phyloP scores from a whole-genome alignment of 768 basidiomycete genomes.

The Boletales sp. region DNA sequence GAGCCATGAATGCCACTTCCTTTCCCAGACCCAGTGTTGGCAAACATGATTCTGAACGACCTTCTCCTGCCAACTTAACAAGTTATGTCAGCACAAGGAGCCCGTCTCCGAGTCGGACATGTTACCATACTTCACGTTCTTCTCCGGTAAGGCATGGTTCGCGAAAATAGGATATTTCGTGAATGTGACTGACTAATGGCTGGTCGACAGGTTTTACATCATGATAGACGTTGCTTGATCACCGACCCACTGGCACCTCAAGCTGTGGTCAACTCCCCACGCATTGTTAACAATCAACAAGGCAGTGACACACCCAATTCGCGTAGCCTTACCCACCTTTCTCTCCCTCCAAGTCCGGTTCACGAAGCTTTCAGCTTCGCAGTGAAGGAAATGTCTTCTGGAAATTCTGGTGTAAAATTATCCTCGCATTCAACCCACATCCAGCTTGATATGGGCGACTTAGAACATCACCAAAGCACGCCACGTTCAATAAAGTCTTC shows the following conservation, averaged over 20 bases:
- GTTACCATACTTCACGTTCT: no score
- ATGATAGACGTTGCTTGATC: constrained; percentile 9
- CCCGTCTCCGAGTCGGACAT: no score
- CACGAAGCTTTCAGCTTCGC: neutral
- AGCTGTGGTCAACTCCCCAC: neutral
- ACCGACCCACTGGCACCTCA: neutral
- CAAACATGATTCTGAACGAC: no score
- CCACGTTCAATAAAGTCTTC: constrained; percentile 12
- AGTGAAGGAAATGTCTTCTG: neutral
- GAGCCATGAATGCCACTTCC: constrained; percentile 14
- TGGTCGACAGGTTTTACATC: constrained; percentile 12
- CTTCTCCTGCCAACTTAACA: no score
- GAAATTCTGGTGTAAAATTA: neutral
- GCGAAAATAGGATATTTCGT: neutral
- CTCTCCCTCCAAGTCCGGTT: neutral
- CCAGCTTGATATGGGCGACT: neutral
- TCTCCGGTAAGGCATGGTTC: constrained; percentile 8
- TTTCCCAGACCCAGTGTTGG: neutral
- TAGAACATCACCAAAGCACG: neutral
- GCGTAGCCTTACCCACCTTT: neutral
- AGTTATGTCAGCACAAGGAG: no score
- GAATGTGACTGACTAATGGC: neutral
- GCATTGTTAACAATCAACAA: neutral
- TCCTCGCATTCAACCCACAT: neutral
- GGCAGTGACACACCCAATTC: neutral